phyloP scores from a whole-genome alignment of 2,329 filamentous ascomycete species.

The Ceratocystis smalleyi region DNA sequence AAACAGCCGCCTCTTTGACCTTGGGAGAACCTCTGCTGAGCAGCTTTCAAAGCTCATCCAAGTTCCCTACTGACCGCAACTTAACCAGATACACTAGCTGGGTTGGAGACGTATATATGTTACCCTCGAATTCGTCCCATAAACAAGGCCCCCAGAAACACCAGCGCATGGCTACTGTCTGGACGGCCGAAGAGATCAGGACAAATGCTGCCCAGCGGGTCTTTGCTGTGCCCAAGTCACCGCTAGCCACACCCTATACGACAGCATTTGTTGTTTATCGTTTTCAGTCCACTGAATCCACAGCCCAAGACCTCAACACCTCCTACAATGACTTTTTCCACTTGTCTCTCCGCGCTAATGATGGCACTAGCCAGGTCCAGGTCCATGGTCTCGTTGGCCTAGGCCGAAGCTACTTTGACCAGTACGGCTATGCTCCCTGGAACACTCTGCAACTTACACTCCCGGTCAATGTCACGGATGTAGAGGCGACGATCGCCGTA shows the following conservation, averaged over 20 bases:
- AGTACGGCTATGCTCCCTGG: conserved; percentile 11
- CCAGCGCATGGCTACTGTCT: not conserved
- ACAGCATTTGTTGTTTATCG: conserved; percentile 11
- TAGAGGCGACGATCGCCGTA: conserved; percentile 7
- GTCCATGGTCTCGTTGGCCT: conserved; percentile 8
- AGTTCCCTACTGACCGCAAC: not conserved
- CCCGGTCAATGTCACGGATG: not conserved
- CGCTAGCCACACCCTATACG: not conserved
- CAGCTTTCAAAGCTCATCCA: not conserved
- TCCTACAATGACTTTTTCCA: conserved; percentile 12
- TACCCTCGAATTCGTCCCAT: not conserved
- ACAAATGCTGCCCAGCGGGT: not conserved
- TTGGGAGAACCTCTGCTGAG: not conserved
- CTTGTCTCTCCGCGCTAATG: conserved; percentile 1
- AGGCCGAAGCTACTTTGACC: conserved; percentile 13
- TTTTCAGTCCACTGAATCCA: conserved; percentile 6
- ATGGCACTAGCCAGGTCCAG: conserved; percentile 4
- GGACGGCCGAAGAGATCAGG: not conserved
- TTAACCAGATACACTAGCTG: not conserved
- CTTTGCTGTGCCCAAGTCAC: not conserved
- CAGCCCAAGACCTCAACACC: not conserved
- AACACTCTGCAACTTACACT: conserved; percentile 8
- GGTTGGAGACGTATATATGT: not conserved
- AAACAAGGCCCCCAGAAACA: not conserved
- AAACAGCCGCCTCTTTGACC: not conserved